Evolutionary conservation across 2,329 filamentous ascomycete genomes (phyloP), one percentile per base, ranked within the genome.

Genomic region (Daldinia eschscholtzii): DNA sequence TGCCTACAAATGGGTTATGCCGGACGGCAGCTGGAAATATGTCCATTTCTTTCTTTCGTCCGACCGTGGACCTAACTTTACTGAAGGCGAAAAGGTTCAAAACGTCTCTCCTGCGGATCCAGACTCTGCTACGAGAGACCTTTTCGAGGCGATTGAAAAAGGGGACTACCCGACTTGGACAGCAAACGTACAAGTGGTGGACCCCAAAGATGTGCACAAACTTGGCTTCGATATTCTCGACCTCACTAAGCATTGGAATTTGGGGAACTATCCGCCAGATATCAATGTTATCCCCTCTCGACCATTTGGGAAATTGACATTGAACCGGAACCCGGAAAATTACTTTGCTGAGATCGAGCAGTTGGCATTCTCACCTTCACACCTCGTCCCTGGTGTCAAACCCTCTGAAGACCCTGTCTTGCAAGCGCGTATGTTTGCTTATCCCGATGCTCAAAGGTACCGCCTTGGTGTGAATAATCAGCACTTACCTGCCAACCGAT

Each of bases 381-480:
- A 39, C 10, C 35, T 39, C 35, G 35, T 39, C 12, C 35, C 35
- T 13, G 90, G 90, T 0, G 83, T 90, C 58, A 88, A 86, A 56
- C 85, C 88, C 0, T 87, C 87, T 0, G 86, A 87, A 6, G 90
- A 92, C 72, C 87, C 88, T 0, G 84, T 90, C 39, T 83, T 90
- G 0, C 88, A 89, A 76, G 83, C 85, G 0, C 83, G 88, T 6
- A 80, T 89, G 67, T 90, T 89, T 76, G 84, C 85, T 2, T 90
- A 90, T 74, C 84, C 86, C 0, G 88, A 90, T 64, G 86, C 89
- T 15, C 88, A 90, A 65, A 86, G 87, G 28, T 86, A 91, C 78
- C 87, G 89, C 41, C 80, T 91, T 2, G 88, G 89, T 39, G 83
- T 83, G 52, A 91, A 91, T 80, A 90, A 89, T 77, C 85, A 89